Conservation (phyloP, 1,284 basidiomycete species). For the Ustilago crameri region DNA sequence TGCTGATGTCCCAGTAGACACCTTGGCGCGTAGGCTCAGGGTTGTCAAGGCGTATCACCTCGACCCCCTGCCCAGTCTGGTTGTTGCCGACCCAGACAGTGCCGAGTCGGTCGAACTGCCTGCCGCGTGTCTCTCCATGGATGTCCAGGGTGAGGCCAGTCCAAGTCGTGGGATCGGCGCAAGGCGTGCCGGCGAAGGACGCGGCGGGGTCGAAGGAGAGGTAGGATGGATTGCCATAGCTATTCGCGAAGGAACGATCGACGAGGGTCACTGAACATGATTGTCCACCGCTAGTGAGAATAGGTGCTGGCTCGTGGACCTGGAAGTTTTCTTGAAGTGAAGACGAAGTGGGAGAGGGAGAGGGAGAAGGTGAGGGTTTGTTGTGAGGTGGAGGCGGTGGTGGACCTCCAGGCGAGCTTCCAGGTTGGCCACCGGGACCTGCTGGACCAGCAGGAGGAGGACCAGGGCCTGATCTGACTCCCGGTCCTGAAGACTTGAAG, state of each 20-base stretch:
- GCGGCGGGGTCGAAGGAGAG: conserved; percentile 24
- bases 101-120: conserved; percentile 57
- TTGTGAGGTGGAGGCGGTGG: not conserved
- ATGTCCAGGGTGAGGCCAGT: conserved; percentile 38
- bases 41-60: conserved; percentile 56
- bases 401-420: not conserved
- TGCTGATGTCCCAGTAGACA: conserved; percentile 42
- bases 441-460: not conserved
- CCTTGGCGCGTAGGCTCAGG: conserved; percentile 50
- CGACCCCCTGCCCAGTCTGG: conserved; percentile 37
- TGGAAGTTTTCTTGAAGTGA: conserved; percentile 23
- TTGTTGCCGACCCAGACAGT: conserved; percentile 41
- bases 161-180: conserved; percentile 40
- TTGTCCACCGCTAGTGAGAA: conserved; percentile 7
- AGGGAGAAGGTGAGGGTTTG: not conserved
- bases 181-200: conserved; percentile 13
- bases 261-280: conserved; percentile 37
- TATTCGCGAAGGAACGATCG: conserved; percentile 43
- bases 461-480: not conserved
- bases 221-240: conserved; percentile 42
- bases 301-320: conserved; percentile 25
- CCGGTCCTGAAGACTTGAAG: conserved; percentile 21
- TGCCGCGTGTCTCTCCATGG: conserved; percentile 31
- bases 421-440: not conserved
- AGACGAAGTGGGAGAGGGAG: not conserved